These are phyloP conservation scores for Trametes coccinea DNA, from an alignment of 768 basidiomycete genomes.

Conservation along the genomic window DNA sequence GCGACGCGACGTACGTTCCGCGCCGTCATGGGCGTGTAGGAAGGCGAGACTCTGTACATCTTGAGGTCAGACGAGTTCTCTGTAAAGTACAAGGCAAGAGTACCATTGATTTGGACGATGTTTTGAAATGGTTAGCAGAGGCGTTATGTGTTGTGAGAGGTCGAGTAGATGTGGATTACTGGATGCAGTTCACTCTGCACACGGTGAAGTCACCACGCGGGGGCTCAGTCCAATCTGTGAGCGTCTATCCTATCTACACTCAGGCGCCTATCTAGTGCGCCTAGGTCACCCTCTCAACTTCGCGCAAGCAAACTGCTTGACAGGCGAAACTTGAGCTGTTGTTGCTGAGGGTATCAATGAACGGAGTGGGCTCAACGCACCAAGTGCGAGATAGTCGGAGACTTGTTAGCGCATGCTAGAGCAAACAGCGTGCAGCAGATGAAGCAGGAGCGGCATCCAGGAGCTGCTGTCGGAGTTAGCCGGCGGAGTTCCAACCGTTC, in stretches of 20 bases:
- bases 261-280: background rate
- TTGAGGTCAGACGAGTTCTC: background rate
- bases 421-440: too few species aligned
- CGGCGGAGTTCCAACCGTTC: slow-evolving; percentile 57
- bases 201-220: background rate
- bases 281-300: background rate
- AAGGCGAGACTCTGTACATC: slow-evolving; percentile 66
- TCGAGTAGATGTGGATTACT: background rate
- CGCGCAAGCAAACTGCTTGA: too few species aligned
- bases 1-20: slow-evolving; percentile 60
- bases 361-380: too few species aligned
- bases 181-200: background rate
- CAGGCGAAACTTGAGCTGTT: too few species aligned
- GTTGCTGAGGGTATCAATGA: too few species aligned
- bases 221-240: background rate
- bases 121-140: background rate
- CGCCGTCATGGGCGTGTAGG: slow-evolving; percentile 68
- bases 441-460: background rate
- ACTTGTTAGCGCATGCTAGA: too few species aligned
- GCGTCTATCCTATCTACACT: background rate
- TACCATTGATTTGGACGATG: background rate
- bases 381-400: too few species aligned
- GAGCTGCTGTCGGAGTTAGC: slow-evolving; percentile 37
- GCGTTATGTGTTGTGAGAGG: slow-evolving; percentile 3
- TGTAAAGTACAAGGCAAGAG: background rate